These are phyloP conservation scores for Apiospora sp. DNA, from an alignment of 2,329 filamentous ascomycete genomes.

Conservation along the genomic window DNA sequence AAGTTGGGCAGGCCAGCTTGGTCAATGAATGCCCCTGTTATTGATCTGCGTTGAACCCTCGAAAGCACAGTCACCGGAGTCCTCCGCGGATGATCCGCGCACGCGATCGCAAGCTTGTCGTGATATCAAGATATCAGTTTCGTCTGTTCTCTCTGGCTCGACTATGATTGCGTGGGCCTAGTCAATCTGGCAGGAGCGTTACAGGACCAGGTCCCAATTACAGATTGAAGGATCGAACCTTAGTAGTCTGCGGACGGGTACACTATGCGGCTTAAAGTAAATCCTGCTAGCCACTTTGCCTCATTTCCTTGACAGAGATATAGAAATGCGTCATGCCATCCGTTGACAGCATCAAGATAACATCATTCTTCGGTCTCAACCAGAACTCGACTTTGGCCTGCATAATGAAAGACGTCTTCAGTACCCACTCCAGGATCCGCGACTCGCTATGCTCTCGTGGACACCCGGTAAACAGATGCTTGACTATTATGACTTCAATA, in stretches of 20 bases:
- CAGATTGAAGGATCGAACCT: no score
- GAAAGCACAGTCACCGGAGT: not conserved
- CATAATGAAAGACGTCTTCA: not conserved
- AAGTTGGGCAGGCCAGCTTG: not conserved
- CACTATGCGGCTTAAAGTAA: not conserved
- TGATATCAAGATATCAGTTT: not conserved
- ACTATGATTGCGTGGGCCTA: not conserved
- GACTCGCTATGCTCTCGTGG: not conserved
- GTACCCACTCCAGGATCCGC: not conserved
- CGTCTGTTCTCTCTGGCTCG: not conserved
- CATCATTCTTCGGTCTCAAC: not conserved
- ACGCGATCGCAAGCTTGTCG: not conserved
- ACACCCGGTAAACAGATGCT: not conserved
- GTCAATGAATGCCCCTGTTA: not conserved
- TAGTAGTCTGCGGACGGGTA: not conserved
- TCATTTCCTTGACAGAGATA: not conserved
- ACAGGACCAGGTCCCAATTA: not conserved
- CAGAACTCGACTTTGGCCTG: not conserved
- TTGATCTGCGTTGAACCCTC: not conserved
- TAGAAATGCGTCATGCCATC: no score
- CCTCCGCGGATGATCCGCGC: not conserved
- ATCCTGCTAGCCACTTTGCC: not conserved
- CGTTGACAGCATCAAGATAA: not conserved
- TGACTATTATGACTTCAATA: not conserved
- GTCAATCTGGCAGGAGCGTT: not conserved